phyloP scores from a whole-genome alignment of 139 green algal genomes.

The Coelastrella sp. region DNA sequence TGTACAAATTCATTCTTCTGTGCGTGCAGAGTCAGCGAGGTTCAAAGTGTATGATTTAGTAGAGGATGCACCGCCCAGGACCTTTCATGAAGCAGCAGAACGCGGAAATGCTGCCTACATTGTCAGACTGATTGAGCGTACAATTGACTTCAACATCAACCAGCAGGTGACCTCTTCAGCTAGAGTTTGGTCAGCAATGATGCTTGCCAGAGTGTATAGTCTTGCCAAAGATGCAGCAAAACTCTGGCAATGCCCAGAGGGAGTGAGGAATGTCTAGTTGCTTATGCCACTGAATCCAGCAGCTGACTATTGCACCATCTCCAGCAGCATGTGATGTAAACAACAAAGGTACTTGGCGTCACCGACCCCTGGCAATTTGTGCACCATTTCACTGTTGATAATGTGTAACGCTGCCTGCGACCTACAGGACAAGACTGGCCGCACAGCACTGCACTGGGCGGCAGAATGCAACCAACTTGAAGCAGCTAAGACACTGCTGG shows the following conservation, averaged over 20 bases:
- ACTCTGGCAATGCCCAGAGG: no score
- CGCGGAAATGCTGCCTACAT: constrained; percentile 33
- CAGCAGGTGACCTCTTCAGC: background rate
- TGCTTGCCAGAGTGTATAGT: no score
- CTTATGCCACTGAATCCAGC: no score
- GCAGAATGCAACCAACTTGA: constrained; percentile 59
- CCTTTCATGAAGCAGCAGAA: constrained; percentile 48
- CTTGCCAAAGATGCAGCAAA: no score
- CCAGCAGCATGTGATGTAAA: no score
- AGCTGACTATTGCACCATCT: no score
- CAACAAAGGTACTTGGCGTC: background rate
- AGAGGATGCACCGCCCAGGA: constrained; percentile 35
- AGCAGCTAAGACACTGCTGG: constrained; percentile 58
- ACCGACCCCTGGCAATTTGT: no score
- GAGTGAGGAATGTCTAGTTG: no score
- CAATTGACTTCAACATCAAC: constrained; percentile 55
- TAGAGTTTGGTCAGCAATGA: background rate
- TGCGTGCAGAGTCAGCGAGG: background rate
- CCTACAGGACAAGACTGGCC: constrained; percentile 54
- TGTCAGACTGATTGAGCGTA: constrained; percentile 46
- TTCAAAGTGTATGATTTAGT: constrained; percentile 33
- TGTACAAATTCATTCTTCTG: no score
- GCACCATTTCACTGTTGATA: no score
- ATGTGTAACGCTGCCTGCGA: background rate
- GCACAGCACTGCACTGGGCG: constrained; percentile 65